Conservation (phyloP, 371 early-diverging fungal genomes). For the Phascolomyces articulosus region DNA sequence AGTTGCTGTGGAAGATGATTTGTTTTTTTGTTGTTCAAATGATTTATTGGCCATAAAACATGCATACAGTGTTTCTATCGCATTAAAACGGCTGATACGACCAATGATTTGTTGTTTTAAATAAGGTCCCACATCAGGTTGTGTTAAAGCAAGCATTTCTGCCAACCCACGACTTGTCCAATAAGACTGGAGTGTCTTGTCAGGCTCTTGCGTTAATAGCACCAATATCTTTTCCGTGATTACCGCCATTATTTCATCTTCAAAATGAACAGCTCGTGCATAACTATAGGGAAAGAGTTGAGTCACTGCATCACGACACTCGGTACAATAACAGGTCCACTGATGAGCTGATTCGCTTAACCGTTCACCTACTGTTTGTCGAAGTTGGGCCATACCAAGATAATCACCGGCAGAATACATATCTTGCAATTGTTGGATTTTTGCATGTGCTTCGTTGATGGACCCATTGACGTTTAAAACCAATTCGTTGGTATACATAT, state of each 20-base stretch:
- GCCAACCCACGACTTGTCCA: slow-evolving; percentile 11
- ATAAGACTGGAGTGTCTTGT: slow-evolving; percentile 10
- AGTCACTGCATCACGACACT: slow-evolving; percentile 15
- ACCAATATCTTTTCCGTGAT: slow-evolving; percentile 1
- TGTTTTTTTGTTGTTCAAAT: background rate
- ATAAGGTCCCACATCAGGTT: slow-evolving; percentile 2
- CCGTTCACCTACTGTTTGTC: slow-evolving; percentile 8
- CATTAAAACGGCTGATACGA: slow-evolving; percentile 17
- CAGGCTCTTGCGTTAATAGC: slow-evolving; percentile 16
- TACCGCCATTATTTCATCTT: slow-evolving; percentile 10
- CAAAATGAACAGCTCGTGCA: background rate
- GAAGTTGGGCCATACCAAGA: slow-evolving; percentile 23
- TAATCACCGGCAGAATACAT: slow-evolving; percentile 27
- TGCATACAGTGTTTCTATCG: slow-evolving; percentile 23
- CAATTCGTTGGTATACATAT: slow-evolving; percentile 36
- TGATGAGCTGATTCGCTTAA: slow-evolving; percentile 16
- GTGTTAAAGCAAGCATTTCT: background rate
- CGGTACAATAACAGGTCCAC: slow-evolving; percentile 24
- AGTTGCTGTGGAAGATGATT: background rate
- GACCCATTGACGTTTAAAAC: slow-evolving; percentile 5
- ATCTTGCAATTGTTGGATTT: slow-evolving; percentile 15
- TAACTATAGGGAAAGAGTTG: slow-evolving; percentile 11
- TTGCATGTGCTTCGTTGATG: background rate
- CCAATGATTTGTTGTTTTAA: slow-evolving; percentile 8
- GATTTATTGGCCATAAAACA: slow-evolving; percentile 15